Evolutionary conservation across 305 asterid genomes (phyloP).

Genomic region (Fraxinus latifolia): DNA sequence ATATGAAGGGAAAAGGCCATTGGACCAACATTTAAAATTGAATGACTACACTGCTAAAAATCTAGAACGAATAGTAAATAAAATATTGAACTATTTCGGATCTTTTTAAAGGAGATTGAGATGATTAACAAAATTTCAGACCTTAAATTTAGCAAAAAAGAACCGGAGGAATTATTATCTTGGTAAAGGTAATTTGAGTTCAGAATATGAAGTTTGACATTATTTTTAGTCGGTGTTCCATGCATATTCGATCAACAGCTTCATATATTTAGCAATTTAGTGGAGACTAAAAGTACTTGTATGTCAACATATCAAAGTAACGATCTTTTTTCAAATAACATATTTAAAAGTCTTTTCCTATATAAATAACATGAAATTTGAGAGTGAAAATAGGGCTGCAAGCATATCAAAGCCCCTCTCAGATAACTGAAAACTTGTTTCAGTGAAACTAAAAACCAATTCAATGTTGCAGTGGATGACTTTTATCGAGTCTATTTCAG

Average conservation of each 20-base stretch:
- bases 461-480: not conserved
- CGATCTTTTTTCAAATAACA: not conserved
- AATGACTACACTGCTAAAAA: too few species aligned
- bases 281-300: not conserved
- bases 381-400: not conserved
- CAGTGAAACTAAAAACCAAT: not conserved
- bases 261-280: not conserved
- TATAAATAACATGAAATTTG: not conserved
- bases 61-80: too few species aligned
- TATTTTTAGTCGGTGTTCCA: not conserved
- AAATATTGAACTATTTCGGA: too few species aligned
- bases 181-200: not conserved
- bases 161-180: not conserved
- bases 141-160: not conserved
- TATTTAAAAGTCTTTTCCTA: not conserved
- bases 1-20: too few species aligned
- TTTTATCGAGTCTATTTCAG: not conserved
- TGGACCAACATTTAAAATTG: too few species aligned
- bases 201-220: not conserved
- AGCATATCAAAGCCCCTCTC: not conserved
- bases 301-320: too few species aligned
- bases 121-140: too few species aligned
- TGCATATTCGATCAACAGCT: not conserved
- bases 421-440: not conserved
- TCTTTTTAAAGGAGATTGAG: too few species aligned